Percentiles rank a stretch among this genome's conserved stretches.
These are phyloP conservation scores for Rhizophora apiculata DNA, from an alignment of 345 rosid species.

Conservation along the genomic window DNA sequence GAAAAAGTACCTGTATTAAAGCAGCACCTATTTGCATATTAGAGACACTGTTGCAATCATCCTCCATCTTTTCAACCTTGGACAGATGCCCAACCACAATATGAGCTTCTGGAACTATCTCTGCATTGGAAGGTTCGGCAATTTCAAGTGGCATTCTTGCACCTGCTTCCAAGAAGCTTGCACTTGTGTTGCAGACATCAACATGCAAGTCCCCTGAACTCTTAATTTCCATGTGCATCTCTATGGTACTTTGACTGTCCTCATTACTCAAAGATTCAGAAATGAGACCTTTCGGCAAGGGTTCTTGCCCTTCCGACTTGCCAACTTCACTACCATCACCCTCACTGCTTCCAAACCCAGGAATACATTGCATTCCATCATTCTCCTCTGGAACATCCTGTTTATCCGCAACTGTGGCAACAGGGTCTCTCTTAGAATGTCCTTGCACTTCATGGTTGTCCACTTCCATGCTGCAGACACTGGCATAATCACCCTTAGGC, in stretches of 20 bases:
- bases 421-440: constrained; percentile 12
- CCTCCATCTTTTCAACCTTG: constrained; percentile 1
- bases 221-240: neutral
- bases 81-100: constrained; percentile 9
- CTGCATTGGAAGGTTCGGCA: constrained; percentile 11
- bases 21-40: constrained; percentile 15
- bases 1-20: constrained; percentile 5
- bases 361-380: constrained; percentile 3
- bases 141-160: constrained; percentile 10
- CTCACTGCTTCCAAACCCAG: constrained; percentile 3
- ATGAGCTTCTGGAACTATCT: constrained; percentile 18
- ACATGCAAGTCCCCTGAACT: constrained; percentile 1
- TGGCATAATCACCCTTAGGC: constrained; percentile 11
- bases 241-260: constrained; percentile 3
- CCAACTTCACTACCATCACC: neutral
- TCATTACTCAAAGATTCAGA: constrained; percentile 7
- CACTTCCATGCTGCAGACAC: constrained; percentile 8
- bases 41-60: neutral
- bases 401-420: constrained; percentile 14
- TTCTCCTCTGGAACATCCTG: constrained; percentile 2
- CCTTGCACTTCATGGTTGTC: constrained; percentile 5
- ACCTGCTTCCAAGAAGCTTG: constrained; percentile 5
- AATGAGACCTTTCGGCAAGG: neutral
- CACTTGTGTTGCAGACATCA: neutral
- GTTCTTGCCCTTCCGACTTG: neutral